Percentiles rank a stretch among this genome's conserved stretches.
Conservation (phyloP, 2,329 filamentous ascomycete species). For the Cladosporium sp. region DNA sequence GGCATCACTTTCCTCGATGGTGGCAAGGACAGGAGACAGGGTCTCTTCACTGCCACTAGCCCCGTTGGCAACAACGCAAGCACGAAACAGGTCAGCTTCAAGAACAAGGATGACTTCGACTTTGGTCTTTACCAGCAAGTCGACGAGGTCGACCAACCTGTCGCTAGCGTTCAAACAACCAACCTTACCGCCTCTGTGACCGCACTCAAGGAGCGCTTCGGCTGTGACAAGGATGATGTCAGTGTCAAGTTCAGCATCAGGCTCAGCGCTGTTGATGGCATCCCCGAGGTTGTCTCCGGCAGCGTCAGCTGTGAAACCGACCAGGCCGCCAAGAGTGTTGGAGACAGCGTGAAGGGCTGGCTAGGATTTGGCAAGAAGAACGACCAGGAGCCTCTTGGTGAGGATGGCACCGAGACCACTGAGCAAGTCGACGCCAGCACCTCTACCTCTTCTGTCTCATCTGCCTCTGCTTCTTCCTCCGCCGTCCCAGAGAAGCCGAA, state of each 20-base stretch:
- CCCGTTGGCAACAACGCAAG: conserved; percentile 60
- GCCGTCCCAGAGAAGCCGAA: conserved; percentile 46
- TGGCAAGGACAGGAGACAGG: conserved; percentile 70
- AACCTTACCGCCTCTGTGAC: conserved; percentile 85
- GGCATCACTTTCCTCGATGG: conserved; percentile 71
- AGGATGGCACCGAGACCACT: conserved; percentile 50
- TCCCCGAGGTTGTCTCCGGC: conserved; percentile 76
- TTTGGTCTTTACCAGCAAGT: conserved; percentile 78
- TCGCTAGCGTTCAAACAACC: conserved; percentile 69
- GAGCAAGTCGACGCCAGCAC: conserved; percentile 44
- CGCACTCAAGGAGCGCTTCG: conserved; percentile 73
- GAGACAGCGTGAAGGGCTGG: conserved; percentile 93
- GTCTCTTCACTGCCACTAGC: conserved; percentile 77
- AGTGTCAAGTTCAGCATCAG: conserved; percentile 76
- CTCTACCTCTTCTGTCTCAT: conserved; percentile 39
- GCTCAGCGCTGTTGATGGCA: conserved; percentile 70
- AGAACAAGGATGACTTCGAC: conserved; percentile 77
- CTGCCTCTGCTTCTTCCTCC: conserved; percentile 49
- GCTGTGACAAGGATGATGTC: conserved; percentile 74
- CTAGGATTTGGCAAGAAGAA: conserved; percentile 94
- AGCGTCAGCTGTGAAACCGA: conserved; percentile 83
- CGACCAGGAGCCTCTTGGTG: conserved; percentile 70
- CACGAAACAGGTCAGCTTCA: conserved; percentile 81
- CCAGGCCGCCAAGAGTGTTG: conserved; percentile 67
- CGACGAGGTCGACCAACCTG: conserved; percentile 57